Percentiles rank a stretch among this genome's conserved stretches.
Conservation (phyloP, 805 yeast genomes). For the Zygosaccharomyces lentus region DNA sequence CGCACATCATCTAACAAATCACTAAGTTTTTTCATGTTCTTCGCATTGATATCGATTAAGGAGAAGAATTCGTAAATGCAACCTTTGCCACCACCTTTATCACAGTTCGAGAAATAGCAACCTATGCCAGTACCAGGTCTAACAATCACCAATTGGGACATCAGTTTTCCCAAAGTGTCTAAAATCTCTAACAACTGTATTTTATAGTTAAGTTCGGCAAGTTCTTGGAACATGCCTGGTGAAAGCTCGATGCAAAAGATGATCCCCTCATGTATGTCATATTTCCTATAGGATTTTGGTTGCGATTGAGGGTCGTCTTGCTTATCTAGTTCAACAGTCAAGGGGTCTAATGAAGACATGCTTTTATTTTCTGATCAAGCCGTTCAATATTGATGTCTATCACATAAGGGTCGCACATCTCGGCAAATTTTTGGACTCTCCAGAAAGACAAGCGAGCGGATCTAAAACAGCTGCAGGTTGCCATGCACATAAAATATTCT, state of each 20-base stretch:
- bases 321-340: background rate
- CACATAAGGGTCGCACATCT: background rate
- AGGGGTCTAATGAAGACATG: conserved; percentile 5
- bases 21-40: conserved; percentile 53
- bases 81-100: conserved; percentile 33
- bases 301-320: conserved; percentile 3
- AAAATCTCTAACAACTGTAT: conserved; percentile 51
- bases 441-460: too few species aligned
- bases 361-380: background rate
- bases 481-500: too few species aligned
- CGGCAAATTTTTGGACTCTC: too few species aligned
- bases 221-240: conserved; percentile 38
- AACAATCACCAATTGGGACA: conserved; percentile 61
- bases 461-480: too few species aligned
- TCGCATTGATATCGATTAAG: conserved; percentile 50
- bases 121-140: conserved; percentile 73
- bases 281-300: conserved; percentile 21
- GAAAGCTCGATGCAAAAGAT: conserved; percentile 60
- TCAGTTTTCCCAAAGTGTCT: conserved; percentile 53
- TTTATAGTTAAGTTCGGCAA: conserved; percentile 34
- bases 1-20: conserved; percentile 46
- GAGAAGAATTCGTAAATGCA: conserved; percentile 51
- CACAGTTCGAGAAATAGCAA: conserved; percentile 55
- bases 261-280: conserved; percentile 58
- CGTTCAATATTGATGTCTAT: background rate